Base-by-base conservation (phyloP, 805 yeast genomes). In the Brettanomyces sp. region DNA sequence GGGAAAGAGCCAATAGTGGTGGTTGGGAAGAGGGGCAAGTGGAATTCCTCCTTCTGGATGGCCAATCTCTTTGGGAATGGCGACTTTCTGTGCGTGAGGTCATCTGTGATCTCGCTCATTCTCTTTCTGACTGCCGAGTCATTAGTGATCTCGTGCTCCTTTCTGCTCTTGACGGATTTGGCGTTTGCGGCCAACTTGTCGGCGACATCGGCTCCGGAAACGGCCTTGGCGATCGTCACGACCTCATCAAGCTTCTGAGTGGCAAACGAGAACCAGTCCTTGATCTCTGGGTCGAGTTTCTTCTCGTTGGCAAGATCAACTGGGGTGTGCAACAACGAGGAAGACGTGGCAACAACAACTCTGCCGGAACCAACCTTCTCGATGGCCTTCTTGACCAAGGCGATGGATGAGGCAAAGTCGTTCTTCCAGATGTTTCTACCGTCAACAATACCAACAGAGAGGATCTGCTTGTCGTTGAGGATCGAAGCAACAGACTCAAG, bases 1-100 rank as follows among this genome's bases (percentile, higher is more conserved):
- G 99, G 99, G 97, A 93, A 93, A 55, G 99, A 93, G 73, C 99
- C 99, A 71, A 93, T 93, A 63, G 99, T 93, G 69, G 99, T 93
- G 68, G 99, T 93, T 74, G 99, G 99, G 96, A 93, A 93, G 66
- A 86, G 75, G 60, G 99, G 99, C 70, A 93, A 78, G 79, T 93
- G 85, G 78, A 85, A 86, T 67, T 80, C 75, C 60, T 70, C 73
- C 76, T 86, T 78, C 78, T 93, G 99, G 60, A 81, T 90, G 59
- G 74, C 83, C 65, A 87, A 80, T 78, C 99, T 87, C 56, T 70
- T 76, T 59, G 84, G 80, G 82, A 93, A 93, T 52, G 93, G 82
- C 60, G 88, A 70, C 69, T 79, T 76, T 80, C 99, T 88, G 68
- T 85, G 78, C 54, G 91, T 77, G 73, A 77, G 73, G 57, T 76